Evolutionary conservation across 139 green algal genomes (phyloP).

Genomic region (Protoeuglena noctilucae): DNA sequence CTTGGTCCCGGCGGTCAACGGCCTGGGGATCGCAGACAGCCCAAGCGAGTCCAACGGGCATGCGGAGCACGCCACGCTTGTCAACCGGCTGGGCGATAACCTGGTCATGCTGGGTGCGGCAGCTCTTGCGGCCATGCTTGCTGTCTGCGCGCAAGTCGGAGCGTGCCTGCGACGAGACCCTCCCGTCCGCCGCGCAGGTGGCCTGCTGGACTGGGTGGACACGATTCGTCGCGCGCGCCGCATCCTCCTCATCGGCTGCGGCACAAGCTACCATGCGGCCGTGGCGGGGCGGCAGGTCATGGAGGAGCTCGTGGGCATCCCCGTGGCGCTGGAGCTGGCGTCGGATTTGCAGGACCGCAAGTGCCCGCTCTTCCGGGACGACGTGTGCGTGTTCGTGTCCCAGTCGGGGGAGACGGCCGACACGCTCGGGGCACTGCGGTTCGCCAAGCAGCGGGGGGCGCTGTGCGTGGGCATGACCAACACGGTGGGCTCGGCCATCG

Average conservation of each 20-base stretch:
- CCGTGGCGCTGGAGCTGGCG: slow-evolving; percentile 82
- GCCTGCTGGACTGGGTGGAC: neutral
- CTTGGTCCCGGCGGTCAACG: no score
- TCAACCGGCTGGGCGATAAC: no score
- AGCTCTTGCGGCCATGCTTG: no score
- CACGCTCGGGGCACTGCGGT: slow-evolving; percentile 49
- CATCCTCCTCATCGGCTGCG: slow-evolving; percentile 86
- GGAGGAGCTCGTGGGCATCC: slow-evolving; percentile 36
- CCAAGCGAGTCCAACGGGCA: no score
- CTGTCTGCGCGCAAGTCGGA: no score
- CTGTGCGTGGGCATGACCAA: slow-evolving; percentile 95
- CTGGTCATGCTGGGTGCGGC: no score
- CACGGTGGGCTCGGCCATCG: slow-evolving; percentile 84
- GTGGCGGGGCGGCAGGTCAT: slow-evolving; percentile 52
- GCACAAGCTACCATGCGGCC: slow-evolving; percentile 77
- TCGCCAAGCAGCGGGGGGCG: slow-evolving; percentile 45
- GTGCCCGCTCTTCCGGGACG: slow-evolving; percentile 78
- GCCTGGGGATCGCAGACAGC: no score
- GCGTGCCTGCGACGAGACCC: no score
- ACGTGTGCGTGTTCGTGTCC: slow-evolving; percentile 81
- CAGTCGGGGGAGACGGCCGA: slow-evolving; percentile 93
- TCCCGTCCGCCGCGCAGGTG: neutral
- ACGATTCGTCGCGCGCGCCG: slow-evolving; percentile 55
- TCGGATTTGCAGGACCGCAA: slow-evolving; percentile 77
- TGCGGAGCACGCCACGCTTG: no score